Conservation (phyloP, 176 grass and related monocot species). For the Rhynchospora pubera region DNA sequence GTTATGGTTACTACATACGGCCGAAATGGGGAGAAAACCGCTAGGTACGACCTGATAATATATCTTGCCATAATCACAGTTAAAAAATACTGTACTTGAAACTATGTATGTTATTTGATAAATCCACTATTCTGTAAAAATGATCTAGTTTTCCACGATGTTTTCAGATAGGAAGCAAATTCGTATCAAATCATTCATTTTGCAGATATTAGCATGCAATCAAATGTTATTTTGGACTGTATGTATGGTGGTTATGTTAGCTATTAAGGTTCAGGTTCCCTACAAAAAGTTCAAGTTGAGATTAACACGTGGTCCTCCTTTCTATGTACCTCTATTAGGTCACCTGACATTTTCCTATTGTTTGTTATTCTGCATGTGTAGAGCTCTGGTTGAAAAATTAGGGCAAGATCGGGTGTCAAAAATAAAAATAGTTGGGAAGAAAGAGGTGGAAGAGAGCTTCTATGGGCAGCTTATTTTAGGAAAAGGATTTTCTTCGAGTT, state of each 20-base stretch:
- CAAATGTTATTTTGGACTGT: neutral
- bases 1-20: constrained; percentile 60
- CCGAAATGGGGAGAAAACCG: constrained; percentile 80
- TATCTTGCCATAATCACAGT: neutral
- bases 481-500: constrained; percentile 58
- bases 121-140: neutral
- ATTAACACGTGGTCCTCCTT: neutral
- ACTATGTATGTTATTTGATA: neutral
- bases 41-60: constrained; percentile 45
- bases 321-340: neutral
- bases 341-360: neutral
- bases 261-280: neutral
- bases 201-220: too few relatives aligned
- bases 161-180: neutral
- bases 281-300: neutral
- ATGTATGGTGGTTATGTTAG: neutral
- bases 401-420: constrained; percentile 63
- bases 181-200: neutral
- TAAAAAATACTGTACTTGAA: neutral
- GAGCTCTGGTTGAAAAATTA: constrained; percentile 64
- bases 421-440: constrained; percentile 77
- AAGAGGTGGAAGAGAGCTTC: constrained; percentile 81
- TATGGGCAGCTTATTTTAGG: constrained; percentile 92
- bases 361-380: constrained; percentile 16
- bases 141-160: neutral